Evolutionary conservation across 2,329 filamentous ascomycete species (phyloP), one percentile per base, ranked within the genome.

Genomic region (Aspergillus felis): DNA sequence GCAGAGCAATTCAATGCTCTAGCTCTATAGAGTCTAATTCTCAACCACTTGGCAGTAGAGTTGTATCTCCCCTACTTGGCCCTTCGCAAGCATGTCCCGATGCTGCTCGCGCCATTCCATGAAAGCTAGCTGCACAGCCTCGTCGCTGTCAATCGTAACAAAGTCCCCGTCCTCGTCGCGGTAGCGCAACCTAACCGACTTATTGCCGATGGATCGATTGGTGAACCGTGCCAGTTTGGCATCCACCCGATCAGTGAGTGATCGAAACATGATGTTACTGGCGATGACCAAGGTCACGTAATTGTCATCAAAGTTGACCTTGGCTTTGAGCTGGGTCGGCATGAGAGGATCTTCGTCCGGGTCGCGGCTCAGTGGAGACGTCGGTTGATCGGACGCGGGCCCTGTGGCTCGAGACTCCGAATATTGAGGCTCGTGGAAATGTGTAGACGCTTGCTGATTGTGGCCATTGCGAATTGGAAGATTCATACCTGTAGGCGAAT

Each of bases 221-320:
- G 91, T 96, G 66, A 92, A 92, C 55, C 91, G 87, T 58, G 89
- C 89, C 57, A 99, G 84, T 74, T 99, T 99, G 28, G 92, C 91
- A 70, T 99, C 94, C 66, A 99, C 97, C 10, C 94, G 89, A 71
- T 97, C 94, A 62, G 94, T 92, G 55, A 99, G 82, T 25, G 91
- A 94, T 64, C 94, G 91, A 75, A 95, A 97, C 44, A 91, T 89
- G 67, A 97, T 97, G 71, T 95, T 96, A 75, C 91, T 95, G 32
- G 91, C 90, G 46, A 96, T 95, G 10, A 99, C 93, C n/a, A 99
- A 82, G 0, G 93, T 97, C 58, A 97, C 89, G 65, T 95, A 95
- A 70, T 92, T 94, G 50, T 89, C 89, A 49, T 94, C 91, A 70
- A 91, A 95, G 69, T 93, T 93, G 57, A 99, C 92, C 72, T 95